Evolutionary conservation across 306 rosid species (phyloP), one percentile per base, ranked within the genome.

Genomic region (Quercus berberidifolia): DNA sequence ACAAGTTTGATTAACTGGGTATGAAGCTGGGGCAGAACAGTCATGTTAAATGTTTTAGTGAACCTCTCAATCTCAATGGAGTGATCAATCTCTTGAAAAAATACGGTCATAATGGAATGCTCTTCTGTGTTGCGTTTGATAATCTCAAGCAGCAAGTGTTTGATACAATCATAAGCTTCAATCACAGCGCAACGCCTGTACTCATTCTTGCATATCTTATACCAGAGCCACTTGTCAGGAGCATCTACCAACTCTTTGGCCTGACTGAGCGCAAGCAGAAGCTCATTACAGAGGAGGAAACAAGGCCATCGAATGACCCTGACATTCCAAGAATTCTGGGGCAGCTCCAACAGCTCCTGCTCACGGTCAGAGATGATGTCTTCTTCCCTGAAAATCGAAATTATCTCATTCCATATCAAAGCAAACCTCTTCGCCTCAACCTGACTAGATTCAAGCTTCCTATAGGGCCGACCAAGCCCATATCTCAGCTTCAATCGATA

Each of bases 291-390:
- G 82, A 94, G 92, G 78, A 94, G 97, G 76, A 94, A 92, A 80
- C 94, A 89, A 41, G 98, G 97, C 98, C 98, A 94, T 64, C 97
- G 97, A 75, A 94, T 87, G 63, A 94, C 99, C 86, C 91, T 85
- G 80, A 92, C 92, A 85, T 87, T 87, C 98, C 99, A 92, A 76
- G 99, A 90, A 84, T 90, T 90, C 77, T 77, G 94, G 15, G 98
- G 96, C 78, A 95, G 75, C 88, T 95, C 98, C 85, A 95, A 77
- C 79, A 95, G 86, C 89, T 95, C 99, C 52, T 89, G 77, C 88
- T 95, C 99, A 11, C 55, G 30, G 88, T 95, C 99, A 77, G 97
- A 95, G 80, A 95, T 83, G 17, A 95, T 90, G 83, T 95, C 99
- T 86, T 95, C 99, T 88, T 95, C 99, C 88, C 99, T 88, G 84